Evolutionary conservation across 2,329 filamentous ascomycete species (phyloP).

Genomic region (Colletotrichum tropicale): DNA sequence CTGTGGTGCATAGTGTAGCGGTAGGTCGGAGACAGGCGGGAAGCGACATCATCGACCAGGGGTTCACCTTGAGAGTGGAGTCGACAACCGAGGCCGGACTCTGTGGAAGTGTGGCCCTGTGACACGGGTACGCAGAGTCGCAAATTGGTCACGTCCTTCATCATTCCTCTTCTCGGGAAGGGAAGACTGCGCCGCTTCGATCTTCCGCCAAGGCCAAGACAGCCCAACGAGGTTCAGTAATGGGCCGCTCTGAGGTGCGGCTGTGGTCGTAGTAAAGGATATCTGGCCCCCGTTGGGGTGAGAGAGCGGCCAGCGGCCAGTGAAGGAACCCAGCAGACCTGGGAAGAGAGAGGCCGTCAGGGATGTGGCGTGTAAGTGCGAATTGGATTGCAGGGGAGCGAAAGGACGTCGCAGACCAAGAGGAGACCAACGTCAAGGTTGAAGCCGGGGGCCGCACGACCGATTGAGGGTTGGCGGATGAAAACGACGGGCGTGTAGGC

Average conservation of each 20-base stretch:
- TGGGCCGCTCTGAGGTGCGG: background rate
- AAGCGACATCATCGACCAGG: constrained; percentile 16
- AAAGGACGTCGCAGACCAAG: background rate
- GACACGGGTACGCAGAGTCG: background rate
- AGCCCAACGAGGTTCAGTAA: constrained; percentile 2
- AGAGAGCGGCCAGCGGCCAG: background rate
- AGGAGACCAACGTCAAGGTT: background rate
- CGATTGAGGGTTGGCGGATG: background rate
- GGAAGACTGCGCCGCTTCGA: background rate
- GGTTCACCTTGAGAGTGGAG: constrained; percentile 9
- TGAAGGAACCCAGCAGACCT: background rate
- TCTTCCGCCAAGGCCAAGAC: constrained; percentile 6
- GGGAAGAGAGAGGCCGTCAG: background rate
- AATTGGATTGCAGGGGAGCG: background rate
- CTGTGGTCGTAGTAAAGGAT: background rate
- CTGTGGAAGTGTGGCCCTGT: background rate
- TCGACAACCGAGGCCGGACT: constrained; percentile 2
- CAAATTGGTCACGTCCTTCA: background rate
- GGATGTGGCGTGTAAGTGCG: background rate
- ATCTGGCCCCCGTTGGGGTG: background rate
- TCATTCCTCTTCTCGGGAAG: background rate
- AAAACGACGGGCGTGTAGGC: background rate
- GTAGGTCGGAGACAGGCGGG: background rate
- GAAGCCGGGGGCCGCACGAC: background rate
- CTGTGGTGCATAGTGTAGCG: background rate